Conservation (phyloP, 176 grass and related monocot genomes). For the Saccharum spontaneum region DNA sequence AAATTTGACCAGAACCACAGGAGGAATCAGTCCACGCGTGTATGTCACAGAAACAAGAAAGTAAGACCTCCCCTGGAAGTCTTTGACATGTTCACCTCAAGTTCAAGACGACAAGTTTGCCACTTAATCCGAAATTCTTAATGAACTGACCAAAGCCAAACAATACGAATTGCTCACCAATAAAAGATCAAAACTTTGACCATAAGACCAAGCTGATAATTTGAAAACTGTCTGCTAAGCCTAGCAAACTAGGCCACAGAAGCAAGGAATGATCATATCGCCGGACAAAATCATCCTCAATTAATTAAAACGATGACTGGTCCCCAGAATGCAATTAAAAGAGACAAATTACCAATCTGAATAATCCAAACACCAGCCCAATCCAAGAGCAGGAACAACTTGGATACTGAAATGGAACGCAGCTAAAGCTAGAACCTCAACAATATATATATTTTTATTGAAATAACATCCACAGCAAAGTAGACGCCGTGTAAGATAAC, state of each 20-base stretch:
- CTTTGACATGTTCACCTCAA: neutral
- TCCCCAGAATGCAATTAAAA: neutral
- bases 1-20: constrained; percentile 24
- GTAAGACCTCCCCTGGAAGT: neutral
- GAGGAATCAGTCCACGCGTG: constrained; percentile 17
- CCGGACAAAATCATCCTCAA: neutral
- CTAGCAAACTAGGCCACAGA: neutral
- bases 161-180: neutral
- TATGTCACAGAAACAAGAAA: constrained; percentile 4
- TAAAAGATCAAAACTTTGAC: neutral
- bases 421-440: neutral
- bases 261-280: neutral
- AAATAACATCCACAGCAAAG: neutral
- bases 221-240: neutral
- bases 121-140: neutral
- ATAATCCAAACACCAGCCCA: neutral
- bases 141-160: neutral
- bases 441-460: neutral
- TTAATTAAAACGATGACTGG: neutral
- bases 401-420: neutral
- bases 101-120: neutral
- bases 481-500: neutral
- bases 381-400: neutral
- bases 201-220: neutral
- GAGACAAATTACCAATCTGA: neutral